phyloP scores from a whole-genome alignment of 352 stramenopile genomes.

The Phytophthora megakarya region DNA sequence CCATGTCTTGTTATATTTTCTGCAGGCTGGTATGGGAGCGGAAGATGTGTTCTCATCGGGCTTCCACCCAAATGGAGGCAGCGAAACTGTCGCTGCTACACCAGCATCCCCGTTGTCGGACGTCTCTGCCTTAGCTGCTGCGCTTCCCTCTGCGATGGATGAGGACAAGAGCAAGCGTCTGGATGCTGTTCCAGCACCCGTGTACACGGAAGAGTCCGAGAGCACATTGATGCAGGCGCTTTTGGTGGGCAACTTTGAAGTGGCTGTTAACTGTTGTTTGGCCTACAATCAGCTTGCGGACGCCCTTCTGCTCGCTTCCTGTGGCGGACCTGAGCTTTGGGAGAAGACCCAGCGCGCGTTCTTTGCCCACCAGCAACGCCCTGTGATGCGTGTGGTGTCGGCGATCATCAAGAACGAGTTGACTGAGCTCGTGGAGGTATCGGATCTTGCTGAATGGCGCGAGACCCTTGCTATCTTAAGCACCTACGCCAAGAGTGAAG shows the following conservation, averaged over 20 bases:
- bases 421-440: constrained; percentile 79
- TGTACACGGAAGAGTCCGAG: constrained; percentile 92
- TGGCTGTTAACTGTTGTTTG: constrained; percentile 97
- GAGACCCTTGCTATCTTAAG: constrained; percentile 98
- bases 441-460: constrained; percentile 94
- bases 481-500: constrained; percentile 97
- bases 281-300: constrained; percentile 96
- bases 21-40: constrained; percentile 58
- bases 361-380: constrained; percentile 90
- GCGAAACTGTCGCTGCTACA: constrained; percentile 26
- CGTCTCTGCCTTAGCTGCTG: constrained; percentile 50
- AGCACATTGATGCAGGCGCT: constrained; percentile 94
- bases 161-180: constrained; percentile 77
- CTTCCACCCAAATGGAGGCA: constrained; percentile 52
- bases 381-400: constrained; percentile 96
- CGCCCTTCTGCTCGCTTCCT: constrained; percentile 93
- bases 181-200: constrained; percentile 58
- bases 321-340: constrained; percentile 95
- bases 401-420: constrained; percentile 97
- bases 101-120: constrained; percentile 51
- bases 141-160: constrained; percentile 56
- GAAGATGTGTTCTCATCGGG: constrained; percentile 83
- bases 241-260: constrained; percentile 98
- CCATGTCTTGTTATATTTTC: constrained; percentile 13
- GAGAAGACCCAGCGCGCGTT: constrained; percentile 95